Evolutionary conservation across 225 moss, liverwort and hornwort species (phyloP).

Genomic region (Marchantia polymorpha): DNA sequence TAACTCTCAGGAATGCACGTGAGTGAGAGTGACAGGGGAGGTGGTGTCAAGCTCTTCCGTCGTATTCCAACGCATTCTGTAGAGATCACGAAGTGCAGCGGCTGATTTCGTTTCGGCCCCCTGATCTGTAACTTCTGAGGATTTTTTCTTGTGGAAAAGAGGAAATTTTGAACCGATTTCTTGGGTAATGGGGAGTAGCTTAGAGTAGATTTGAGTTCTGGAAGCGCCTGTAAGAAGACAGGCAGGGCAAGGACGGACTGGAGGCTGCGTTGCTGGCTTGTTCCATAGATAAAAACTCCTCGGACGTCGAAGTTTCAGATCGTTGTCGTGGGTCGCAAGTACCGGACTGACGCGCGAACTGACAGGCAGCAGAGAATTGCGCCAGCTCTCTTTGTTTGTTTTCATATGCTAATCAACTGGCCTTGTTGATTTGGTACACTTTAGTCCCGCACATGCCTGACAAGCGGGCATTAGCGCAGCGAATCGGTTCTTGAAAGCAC

Average conservation of each 20-base stretch:
- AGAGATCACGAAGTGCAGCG: not conserved
- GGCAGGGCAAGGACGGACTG: not conserved
- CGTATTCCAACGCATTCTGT: not conserved
- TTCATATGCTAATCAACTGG: not conserved
- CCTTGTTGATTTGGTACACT: not conserved
- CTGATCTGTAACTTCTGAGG: not conserved
- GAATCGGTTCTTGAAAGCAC: not conserved
- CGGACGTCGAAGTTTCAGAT: not conserved
- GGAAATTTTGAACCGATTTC: not conserved
- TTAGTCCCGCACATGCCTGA: not conserved
- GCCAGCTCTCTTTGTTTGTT: not conserved
- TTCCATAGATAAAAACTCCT: not conserved
- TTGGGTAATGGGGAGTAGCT: not conserved
- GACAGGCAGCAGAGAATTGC: slow-evolving; percentile 9
- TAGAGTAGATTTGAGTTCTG: not conserved
- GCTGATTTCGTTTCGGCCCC: not conserved
- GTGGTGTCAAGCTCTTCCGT: not conserved
- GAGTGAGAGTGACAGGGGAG: not conserved
- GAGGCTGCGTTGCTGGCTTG: not conserved
- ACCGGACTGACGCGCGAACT: not conserved
- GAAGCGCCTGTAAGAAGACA: not conserved
- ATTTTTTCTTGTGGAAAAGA: not conserved
- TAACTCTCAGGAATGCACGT: too few species aligned
- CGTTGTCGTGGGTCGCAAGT: not conserved
- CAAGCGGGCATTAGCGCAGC: not conserved